Conservation (phyloP, 371 early-diverging fungal genomes). For the Caulochytrium protostelioides region DNA sequence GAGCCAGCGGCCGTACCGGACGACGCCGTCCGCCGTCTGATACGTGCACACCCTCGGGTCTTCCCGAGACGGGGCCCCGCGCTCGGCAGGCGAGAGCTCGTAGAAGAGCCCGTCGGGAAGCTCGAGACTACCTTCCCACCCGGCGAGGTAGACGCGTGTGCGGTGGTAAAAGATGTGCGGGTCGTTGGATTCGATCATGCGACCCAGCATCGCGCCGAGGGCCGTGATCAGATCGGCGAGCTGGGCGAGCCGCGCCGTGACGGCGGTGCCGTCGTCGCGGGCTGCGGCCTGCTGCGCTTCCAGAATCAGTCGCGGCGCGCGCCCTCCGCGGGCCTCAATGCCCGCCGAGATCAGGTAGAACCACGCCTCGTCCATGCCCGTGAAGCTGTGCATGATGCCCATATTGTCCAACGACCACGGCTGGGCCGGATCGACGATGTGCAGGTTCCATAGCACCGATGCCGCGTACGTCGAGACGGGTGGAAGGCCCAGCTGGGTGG, state of each 20-base stretch:
- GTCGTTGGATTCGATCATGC: slow-evolving; percentile 75
- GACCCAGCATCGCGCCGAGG: slow-evolving; percentile 39
- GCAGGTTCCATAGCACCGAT: slow-evolving; percentile 75
- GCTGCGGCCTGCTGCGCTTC: slow-evolving; percentile 10
- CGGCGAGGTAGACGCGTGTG: slow-evolving; percentile 72
- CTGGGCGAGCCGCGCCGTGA: slow-evolving; percentile 26
- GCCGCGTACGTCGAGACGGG: slow-evolving; percentile 76
- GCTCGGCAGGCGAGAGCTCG: slow-evolving; percentile 40
- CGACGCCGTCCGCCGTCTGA: slow-evolving; percentile 27
- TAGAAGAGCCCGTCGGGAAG: slow-evolving; percentile 72
- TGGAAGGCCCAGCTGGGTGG: slow-evolving; percentile 57
- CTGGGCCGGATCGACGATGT: slow-evolving; percentile 46
- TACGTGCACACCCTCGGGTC: too few species aligned
- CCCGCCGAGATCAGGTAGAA: slow-evolving; percentile 79
- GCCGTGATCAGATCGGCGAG: slow-evolving; percentile 34
- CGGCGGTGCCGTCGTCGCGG: slow-evolving; percentile 20
- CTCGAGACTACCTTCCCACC: slow-evolving; percentile 78
- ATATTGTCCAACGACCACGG: slow-evolving; percentile 61
- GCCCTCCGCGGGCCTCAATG: slow-evolving; percentile 72
- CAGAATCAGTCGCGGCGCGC: slow-evolving; percentile 29
- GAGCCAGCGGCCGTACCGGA: slow-evolving; percentile 18
- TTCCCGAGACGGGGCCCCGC: too few species aligned
- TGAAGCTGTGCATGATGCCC: slow-evolving; percentile 54
- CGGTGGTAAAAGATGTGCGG: slow-evolving; percentile 88
- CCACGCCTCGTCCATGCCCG: slow-evolving; percentile 82